phyloP scores from a whole-genome alignment of 2,329 filamentous ascomycete species.

The Pseudocercospora vitis region DNA sequence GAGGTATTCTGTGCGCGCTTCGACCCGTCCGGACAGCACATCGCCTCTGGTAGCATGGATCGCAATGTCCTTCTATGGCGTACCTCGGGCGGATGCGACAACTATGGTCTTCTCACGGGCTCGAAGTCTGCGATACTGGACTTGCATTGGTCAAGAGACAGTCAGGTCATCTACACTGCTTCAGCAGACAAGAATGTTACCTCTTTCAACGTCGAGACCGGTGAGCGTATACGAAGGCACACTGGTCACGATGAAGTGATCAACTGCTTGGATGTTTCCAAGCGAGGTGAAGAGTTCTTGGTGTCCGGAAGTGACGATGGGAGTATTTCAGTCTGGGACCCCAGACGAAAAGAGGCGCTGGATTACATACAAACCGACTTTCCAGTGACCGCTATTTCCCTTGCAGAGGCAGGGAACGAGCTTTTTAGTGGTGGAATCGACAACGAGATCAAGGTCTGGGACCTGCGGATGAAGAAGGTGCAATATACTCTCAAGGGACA shows the following conservation, averaged over 20 bases:
- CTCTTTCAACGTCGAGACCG: constrained; percentile 92
- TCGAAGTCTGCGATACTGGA: constrained; percentile 91
- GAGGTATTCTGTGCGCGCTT: constrained; percentile 92
- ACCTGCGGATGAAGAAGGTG: constrained; percentile 85
- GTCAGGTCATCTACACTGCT: constrained; percentile 83
- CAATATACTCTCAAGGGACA: constrained; percentile 88
- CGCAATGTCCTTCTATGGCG: constrained; percentile 92
- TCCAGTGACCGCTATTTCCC: constrained; percentile 83
- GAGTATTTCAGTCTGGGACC: constrained; percentile 93
- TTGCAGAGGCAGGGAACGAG: constrained; percentile 94
- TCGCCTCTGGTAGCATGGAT: constrained; percentile 95
- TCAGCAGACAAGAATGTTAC: constrained; percentile 91
- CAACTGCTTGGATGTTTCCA: constrained; percentile 85
- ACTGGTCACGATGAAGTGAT: constrained; percentile 94
- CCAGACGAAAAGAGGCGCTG: constrained; percentile 80
- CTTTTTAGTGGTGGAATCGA: constrained; percentile 93
- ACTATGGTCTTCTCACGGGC: constrained; percentile 84
- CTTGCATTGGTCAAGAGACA: constrained; percentile 95
- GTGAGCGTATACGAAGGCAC: constrained; percentile 87
- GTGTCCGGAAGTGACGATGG: constrained; percentile 93
- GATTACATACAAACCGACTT: constrained; percentile 90
- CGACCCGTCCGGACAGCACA: constrained; percentile 80
- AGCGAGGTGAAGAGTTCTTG: constrained; percentile 84
- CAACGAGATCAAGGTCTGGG: constrained; percentile 97
- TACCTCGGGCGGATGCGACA: constrained; percentile 88